phyloP scores from a whole-genome alignment of 192 early-diverging fungal genomes.

The Coemansia sp. region DNA sequence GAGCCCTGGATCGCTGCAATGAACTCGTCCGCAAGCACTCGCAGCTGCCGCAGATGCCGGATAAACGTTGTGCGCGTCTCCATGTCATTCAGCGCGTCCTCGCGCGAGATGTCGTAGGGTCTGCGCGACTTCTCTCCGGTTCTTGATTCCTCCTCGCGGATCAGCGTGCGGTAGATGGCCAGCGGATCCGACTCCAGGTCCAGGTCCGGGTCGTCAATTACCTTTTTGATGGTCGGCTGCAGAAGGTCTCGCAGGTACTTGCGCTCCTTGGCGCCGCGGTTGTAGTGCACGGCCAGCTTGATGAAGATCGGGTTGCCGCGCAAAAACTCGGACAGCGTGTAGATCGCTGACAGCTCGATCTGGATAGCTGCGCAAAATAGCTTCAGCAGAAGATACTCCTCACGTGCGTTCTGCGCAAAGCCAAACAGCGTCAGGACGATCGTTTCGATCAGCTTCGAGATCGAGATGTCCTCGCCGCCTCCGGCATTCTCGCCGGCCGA shows the following conservation, averaged over 20 bases:
- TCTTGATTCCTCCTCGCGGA: constrained; percentile 85
- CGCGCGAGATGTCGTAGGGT: constrained; percentile 72
- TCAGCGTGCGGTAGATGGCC: constrained; percentile 82
- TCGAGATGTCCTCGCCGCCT: constrained; percentile 40
- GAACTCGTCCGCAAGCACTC: constrained; percentile 80
- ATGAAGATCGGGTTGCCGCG: constrained; percentile 96
- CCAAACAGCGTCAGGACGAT: constrained; percentile 92
- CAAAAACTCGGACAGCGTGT: constrained; percentile 86
- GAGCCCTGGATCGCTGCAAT: constrained; percentile 78
- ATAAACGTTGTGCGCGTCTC: constrained; percentile 71
- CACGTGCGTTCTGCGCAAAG: constrained; percentile 94
- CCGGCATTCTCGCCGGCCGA: background rate
- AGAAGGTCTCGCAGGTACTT: constrained; percentile 85
- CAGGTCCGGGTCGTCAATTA: constrained; percentile 74
- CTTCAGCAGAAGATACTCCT: constrained; percentile 94
- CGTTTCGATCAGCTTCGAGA: constrained; percentile 80
- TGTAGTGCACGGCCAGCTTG: constrained; percentile 94
- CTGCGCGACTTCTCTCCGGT: constrained; percentile 81
- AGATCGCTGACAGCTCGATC: constrained; percentile 84
- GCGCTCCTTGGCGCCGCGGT: constrained; percentile 92
- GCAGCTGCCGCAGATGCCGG: constrained; percentile 72
- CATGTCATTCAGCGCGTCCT: constrained; percentile 80
- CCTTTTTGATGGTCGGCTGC: constrained; percentile 75
- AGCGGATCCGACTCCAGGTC: constrained; percentile 92
- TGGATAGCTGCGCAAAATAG: constrained; percentile 88